These are phyloP conservation scores for Loxodes magnus DNA, from an alignment of 73 alveolate species.

Conservation along the genomic window DNA sequence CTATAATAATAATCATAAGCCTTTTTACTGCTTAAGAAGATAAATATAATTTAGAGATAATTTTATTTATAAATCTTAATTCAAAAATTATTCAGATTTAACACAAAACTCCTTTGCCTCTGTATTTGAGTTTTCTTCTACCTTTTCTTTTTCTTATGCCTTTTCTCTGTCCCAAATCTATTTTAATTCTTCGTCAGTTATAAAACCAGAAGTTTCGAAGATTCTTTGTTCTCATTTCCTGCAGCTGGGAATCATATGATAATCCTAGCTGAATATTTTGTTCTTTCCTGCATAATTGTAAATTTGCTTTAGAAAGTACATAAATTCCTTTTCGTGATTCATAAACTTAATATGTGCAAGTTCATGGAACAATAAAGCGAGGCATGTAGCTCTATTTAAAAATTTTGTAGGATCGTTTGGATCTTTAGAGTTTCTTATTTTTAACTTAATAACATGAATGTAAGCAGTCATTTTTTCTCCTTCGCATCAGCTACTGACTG, in stretches of 20 bases:
- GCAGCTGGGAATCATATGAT: slow-evolving; percentile 1
- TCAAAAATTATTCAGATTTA: no score
- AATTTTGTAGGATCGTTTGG: slow-evolving; percentile 10
- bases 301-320: slow-evolving; percentile 12
- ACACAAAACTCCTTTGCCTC: no score
- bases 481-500: no score
- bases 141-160: no score
- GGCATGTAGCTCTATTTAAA: background rate
- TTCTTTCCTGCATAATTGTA: slow-evolving; percentile 3
- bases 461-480: background rate
- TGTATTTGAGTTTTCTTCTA: no score
- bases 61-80: no score
- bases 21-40: no score
- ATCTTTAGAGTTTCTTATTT: background rate
- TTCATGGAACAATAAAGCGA: slow-evolving; percentile 12
- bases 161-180: no score
- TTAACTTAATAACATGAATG: background rate
- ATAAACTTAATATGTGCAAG: slow-evolving; percentile 13
- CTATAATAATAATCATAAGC: no score
- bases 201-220: background rate
- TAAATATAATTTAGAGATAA: no score
- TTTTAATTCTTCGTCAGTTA: background rate
- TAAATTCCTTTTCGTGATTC: slow-evolving; percentile 14
- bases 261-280: background rate
- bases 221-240: background rate